These are phyloP conservation scores for Colletotrichum sp. DNA, from an alignment of 2,329 filamentous ascomycete genomes.

Conservation along the genomic window DNA sequence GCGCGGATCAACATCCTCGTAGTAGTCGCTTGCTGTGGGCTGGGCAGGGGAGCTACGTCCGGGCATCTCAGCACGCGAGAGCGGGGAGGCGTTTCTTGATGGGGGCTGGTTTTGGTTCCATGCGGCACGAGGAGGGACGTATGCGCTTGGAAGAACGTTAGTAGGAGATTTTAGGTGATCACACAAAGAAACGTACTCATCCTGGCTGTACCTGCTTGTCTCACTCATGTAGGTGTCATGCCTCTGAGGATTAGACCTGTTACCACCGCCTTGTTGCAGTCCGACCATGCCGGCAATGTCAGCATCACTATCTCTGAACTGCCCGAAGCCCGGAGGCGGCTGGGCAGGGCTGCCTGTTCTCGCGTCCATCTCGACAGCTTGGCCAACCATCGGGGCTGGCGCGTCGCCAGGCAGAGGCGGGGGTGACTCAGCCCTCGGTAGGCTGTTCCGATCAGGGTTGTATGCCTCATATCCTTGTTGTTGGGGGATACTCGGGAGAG, in stretches of 20 bases:
- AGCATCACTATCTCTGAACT: slow-evolving; percentile 68
- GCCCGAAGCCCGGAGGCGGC: slow-evolving; percentile 45
- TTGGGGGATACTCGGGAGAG: slow-evolving; percentile 38
- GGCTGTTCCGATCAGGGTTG: slow-evolving; percentile 42
- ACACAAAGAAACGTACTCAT: slow-evolving; percentile 65
- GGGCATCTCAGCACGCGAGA: slow-evolving; percentile 42
- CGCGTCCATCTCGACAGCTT: slow-evolving; percentile 83
- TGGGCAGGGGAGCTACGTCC: slow-evolving; percentile 37
- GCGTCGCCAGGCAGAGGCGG: slow-evolving; percentile 61
- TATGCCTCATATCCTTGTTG: slow-evolving; percentile 46
- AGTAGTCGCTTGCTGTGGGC: slow-evolving; percentile 64
- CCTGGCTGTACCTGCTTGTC: slow-evolving; percentile 73
- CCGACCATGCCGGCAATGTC: slow-evolving; percentile 78
- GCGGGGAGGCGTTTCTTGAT: slow-evolving; percentile 51
- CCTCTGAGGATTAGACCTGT: slow-evolving; percentile 33
- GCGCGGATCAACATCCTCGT: slow-evolving; percentile 91
- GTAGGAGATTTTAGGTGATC: slow-evolving; percentile 24
- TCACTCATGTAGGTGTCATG: slow-evolving; percentile 66
- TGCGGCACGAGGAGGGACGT: slow-evolving; percentile 59
- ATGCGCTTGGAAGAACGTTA: slow-evolving; percentile 49
- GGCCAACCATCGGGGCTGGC: slow-evolving; percentile 53
- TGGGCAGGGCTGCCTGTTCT: slow-evolving; percentile 58
- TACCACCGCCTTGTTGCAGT: slow-evolving; percentile 62
- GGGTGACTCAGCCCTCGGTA: slow-evolving; percentile 68
- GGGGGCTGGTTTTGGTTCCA: slow-evolving; percentile 57